A percentile compares a stretch with the other conserved stretches of the same genome.
These are phyloP conservation scores for Fusarium hostae DNA, from an alignment of 2,329 filamentous ascomycete genomes.

Conservation along the genomic window DNA sequence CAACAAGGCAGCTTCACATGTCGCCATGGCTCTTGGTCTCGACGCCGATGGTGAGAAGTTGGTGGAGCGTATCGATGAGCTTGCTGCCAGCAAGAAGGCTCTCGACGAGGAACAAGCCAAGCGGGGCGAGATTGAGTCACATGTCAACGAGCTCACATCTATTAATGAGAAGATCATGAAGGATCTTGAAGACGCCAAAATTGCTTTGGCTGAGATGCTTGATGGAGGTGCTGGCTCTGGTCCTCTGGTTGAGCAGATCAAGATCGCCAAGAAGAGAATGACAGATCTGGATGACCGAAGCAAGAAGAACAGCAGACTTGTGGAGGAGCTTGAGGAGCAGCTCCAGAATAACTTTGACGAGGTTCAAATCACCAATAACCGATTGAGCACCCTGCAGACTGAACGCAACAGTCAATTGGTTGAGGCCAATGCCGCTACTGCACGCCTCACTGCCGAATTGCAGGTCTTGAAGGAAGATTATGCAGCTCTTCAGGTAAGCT, in stretches of 20 bases:
- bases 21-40: constrained; percentile 68
- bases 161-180: constrained; percentile 70
- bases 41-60: constrained; percentile 76
- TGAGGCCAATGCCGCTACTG: constrained; percentile 75
- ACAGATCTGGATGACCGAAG: constrained; percentile 73
- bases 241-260: constrained; percentile 65
- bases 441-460: constrained; percentile 73
- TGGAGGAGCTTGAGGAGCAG: constrained; percentile 97
- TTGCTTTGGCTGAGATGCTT: constrained; percentile 64
- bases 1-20: constrained; percentile 70
- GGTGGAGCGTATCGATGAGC: constrained; percentile 67
- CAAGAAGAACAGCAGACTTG: constrained; percentile 89
- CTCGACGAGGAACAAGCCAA: constrained; percentile 69
- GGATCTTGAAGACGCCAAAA: constrained; percentile 71
- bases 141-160: constrained; percentile 64
- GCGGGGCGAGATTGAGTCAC: constrained; percentile 65
- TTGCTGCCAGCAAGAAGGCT: constrained; percentile 69
- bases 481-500: constrained; percentile 77
- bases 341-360: constrained; percentile 95
- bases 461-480: constrained; percentile 76
- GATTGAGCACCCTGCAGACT: constrained; percentile 82
- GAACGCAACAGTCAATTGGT: constrained; percentile 81
- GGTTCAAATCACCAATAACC: constrained; percentile 84
- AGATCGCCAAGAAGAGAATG: constrained; percentile 74
- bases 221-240: constrained; percentile 57